phyloP scores from a whole-genome alignment of 2,329 filamentous ascomycete genomes.

The Aspergillus viridinutans region DNA sequence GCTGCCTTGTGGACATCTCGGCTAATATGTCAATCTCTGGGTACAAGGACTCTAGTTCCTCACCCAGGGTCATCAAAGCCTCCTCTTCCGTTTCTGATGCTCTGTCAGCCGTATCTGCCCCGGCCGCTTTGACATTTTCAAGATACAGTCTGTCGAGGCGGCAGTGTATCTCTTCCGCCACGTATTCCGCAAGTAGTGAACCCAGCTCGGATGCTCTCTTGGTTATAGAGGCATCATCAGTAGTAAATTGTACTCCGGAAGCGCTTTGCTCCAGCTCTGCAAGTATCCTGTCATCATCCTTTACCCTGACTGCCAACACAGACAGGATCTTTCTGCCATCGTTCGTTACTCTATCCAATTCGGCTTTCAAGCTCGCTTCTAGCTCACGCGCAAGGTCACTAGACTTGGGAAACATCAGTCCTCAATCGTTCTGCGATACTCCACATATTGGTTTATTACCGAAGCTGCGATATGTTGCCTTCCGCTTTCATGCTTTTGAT shows the following conservation, averaged over 20 bases:
- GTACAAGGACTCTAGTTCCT: slow-evolving; percentile 38
- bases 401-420: slow-evolving; percentile 25
- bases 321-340: slow-evolving; percentile 34
- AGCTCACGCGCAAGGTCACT: slow-evolving; percentile 33
- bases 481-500: slow-evolving; percentile 32
- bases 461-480: slow-evolving; percentile 30
- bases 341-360: slow-evolving; percentile 26
- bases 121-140: slow-evolving; percentile 20
- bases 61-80: slow-evolving; percentile 24
- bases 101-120: background rate
- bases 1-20: slow-evolving; percentile 41
- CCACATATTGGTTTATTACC: slow-evolving; percentile 20
- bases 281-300: slow-evolving; percentile 35
- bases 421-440: background rate
- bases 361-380: slow-evolving; percentile 25
- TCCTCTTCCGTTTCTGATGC: slow-evolving; percentile 10
- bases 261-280: slow-evolving; percentile 26
- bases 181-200: slow-evolving; percentile 27
- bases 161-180: slow-evolving; percentile 35
- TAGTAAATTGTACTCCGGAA: slow-evolving; percentile 24
- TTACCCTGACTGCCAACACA: slow-evolving; percentile 28
- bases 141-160: slow-evolving; percentile 40
- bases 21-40: slow-evolving; percentile 38
- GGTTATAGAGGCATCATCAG: slow-evolving; percentile 25
- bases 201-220: slow-evolving; percentile 28